Evolutionary conservation across 2,329 filamentous ascomycete genomes (phyloP).

Genomic region (Aureobasidium sp.): DNA sequence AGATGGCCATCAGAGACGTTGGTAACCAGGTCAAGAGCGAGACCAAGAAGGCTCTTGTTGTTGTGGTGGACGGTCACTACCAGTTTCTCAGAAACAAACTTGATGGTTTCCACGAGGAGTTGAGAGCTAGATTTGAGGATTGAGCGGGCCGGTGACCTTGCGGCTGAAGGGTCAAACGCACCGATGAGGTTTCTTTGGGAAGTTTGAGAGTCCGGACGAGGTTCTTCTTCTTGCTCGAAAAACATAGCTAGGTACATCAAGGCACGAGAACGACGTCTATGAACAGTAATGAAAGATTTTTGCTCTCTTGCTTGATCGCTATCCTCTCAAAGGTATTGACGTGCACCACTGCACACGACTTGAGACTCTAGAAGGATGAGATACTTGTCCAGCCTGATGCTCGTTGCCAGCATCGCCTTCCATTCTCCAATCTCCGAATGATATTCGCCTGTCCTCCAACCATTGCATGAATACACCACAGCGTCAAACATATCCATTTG

Average conservation of each 20-base stretch:
- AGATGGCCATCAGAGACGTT: not conserved
- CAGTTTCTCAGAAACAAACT: not conserved
- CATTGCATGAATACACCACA: too few species aligned
- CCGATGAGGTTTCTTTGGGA: not conserved
- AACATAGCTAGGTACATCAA: not conserved
- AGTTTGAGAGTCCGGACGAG: not conserved
- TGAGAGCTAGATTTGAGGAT: not conserved
- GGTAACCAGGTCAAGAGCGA: not conserved
- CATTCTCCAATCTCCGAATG: too few species aligned
- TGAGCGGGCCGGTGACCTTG: not conserved
- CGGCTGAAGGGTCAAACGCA: too few species aligned
- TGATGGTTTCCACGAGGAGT: not conserved
- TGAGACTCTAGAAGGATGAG: too few species aligned
- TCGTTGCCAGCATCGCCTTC: too few species aligned
- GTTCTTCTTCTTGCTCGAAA: not conserved
- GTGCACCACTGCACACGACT: too few species aligned
- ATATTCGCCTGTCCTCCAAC: too few species aligned
- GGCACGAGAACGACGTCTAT: not conserved
- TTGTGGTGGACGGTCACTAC: not conserved
- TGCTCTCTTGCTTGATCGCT: too few species aligned
- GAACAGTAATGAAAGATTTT: too few species aligned
- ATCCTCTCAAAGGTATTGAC: too few species aligned
- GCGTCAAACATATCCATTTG: too few species aligned
- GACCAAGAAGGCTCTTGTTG: not conserved
- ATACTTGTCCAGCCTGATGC: too few species aligned